Base-by-base conservation (phyloP, 768 basidiomycete species). In the Lactarius quietus region DNA sequence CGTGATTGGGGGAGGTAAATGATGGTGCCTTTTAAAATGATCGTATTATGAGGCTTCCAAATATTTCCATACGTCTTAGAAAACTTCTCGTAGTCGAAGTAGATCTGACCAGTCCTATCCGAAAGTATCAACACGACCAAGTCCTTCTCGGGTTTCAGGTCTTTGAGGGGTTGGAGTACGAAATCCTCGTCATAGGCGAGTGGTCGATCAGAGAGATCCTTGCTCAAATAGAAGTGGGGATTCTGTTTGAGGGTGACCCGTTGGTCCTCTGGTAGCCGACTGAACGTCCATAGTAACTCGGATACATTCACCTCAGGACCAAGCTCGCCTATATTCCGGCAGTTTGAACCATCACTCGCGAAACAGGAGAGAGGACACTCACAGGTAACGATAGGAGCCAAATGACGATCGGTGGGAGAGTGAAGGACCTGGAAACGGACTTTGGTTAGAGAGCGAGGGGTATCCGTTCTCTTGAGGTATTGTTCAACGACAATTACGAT, bases 221-320 rank as follows among this genome's bases (percentile, higher is more conserved):
- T 58, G 26, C 56, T 58, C 23, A 62, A 58, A 38, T 66, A 66
- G 33, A 66, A 66, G 39, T 66, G 65, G 33, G 65, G 65, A 31
- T 66, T 66, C 29, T 62, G 65, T 58, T 66, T 66, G 61, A 66
- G 65, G 15, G 56, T 58, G 33, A 66, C 60, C 39, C 65, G 65
- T 35, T 62, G 65, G 33, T 66, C 65, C 28, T 66, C 65, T 26
- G 65, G 65, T 26, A 66, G 57, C 41, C 65, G 61, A 38, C 57
- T 66, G n/a, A 66, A 54, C 10, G 61, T 66, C 65, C 65, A 66
- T 23, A 66, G 15, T 31, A 66, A 58, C 41, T 66, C 65, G n/a
- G 65, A 62, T 53, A 66, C 58, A 28, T 45, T 58, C 18, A 62
- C 65, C 56, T 62, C 61, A 6, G 65, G 61, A 38, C 61, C 61